These are phyloP conservation scores for Suillus decipiens DNA, from an alignment of 768 basidiomycete species.

Conservation along the genomic window DNA sequence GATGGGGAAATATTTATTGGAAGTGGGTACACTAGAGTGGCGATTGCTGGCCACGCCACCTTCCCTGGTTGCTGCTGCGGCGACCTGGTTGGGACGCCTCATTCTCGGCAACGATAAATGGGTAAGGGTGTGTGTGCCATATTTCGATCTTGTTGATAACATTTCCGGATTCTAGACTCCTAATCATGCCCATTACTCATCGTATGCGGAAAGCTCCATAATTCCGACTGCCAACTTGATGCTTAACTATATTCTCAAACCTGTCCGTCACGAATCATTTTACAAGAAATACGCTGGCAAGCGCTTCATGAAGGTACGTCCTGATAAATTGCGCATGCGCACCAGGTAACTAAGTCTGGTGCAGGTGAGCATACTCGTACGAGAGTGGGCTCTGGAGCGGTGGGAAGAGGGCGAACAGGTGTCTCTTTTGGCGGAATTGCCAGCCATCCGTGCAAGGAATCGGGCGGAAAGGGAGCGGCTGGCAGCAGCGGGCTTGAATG, in stretches of 20 bases:
- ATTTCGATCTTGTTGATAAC: slow-evolving; percentile 1
- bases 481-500: slow-evolving; percentile 20
- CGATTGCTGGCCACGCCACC: slow-evolving; percentile 74
- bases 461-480: slow-evolving; percentile 35
- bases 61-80: slow-evolving; percentile 78
- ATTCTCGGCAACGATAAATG: slow-evolving; percentile 81
- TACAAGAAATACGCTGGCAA: slow-evolving; percentile 88
- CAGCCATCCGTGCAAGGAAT: slow-evolving; percentile 58
- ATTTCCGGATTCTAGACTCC: slow-evolving; percentile 54
- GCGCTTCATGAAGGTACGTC: slow-evolving; percentile 76
- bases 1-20: slow-evolving; percentile 88
- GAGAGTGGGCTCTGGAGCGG: slow-evolving; percentile 79
- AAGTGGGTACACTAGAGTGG: slow-evolving; percentile 83
- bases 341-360: slow-evolving; percentile 9
- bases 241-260: slow-evolving; percentile 82
- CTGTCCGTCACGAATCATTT: slow-evolving; percentile 72
- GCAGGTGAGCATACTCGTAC: slow-evolving; percentile 81
- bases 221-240: slow-evolving; percentile 83
- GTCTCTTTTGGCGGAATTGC: slow-evolving; percentile 58
- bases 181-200: slow-evolving; percentile 86
- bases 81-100: slow-evolving; percentile 83
- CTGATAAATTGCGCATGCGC: not conserved
- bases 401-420: slow-evolving; percentile 69
- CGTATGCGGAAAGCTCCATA: slow-evolving; percentile 78
- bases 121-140: slow-evolving; percentile 53